phyloP scores from a whole-genome alignment of 2,329 filamentous ascomycete species.

The Trematosphaeria pertusa region DNA sequence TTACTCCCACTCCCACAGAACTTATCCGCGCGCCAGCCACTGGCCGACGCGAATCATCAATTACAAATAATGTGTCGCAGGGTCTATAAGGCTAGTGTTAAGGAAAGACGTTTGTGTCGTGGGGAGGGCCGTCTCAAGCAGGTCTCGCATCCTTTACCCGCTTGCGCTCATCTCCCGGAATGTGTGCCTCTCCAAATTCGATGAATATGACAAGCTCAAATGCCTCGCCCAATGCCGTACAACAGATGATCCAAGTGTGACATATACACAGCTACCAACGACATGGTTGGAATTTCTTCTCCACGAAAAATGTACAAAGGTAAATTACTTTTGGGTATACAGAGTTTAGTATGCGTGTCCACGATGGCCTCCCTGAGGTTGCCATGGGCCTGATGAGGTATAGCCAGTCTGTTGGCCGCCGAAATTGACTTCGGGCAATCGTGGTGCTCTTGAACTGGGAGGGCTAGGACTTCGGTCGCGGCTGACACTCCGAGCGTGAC shows the following conservation, averaged over 20 bases:
- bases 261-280: slow-evolving; percentile 21
- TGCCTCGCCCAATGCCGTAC: slow-evolving; percentile 10
- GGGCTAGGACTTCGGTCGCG: slow-evolving; percentile 32
- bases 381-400: slow-evolving; percentile 28
- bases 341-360: slow-evolving; percentile 33
- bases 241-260: slow-evolving; percentile 10
- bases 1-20: slow-evolving; percentile 13
- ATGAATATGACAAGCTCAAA: slow-evolving; percentile 7
- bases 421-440: slow-evolving; percentile 39
- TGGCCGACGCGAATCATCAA: slow-evolving; percentile 18
- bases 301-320: slow-evolving; percentile 25
- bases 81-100: slow-evolving; percentile 17
- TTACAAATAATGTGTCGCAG: slow-evolving; percentile 24
- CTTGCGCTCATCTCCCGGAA: slow-evolving; percentile 3
- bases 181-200: not conserved
- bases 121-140: slow-evolving; percentile 9
- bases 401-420: slow-evolving; percentile 30
- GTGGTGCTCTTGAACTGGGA: slow-evolving; percentile 26
- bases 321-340: slow-evolving; percentile 24
- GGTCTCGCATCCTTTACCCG: slow-evolving; percentile 6
- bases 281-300: slow-evolving; percentile 1
- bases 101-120: slow-evolving; percentile 25
- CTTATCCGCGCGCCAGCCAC: slow-evolving; percentile 18
- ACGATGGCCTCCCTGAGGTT: slow-evolving; percentile 31
- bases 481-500: slow-evolving; percentile 32